Base-by-base conservation (phyloP, 345 rosid species). In the Heritiera fomes region DNA sequence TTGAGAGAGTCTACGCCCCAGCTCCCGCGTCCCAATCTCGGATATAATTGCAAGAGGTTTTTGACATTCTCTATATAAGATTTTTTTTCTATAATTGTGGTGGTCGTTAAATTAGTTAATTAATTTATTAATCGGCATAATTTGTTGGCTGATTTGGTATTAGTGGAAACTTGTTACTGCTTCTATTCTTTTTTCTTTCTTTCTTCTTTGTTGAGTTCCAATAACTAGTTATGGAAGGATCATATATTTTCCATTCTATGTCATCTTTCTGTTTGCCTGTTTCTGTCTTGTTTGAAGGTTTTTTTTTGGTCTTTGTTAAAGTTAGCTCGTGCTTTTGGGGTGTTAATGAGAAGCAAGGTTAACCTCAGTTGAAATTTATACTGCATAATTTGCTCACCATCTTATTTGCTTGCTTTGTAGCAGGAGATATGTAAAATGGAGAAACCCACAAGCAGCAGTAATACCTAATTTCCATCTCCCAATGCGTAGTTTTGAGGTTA, bases 401-500 rank as follows among this genome's bases (percentile, higher is more conserved):
- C 14, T 77, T 78, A 40, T 13, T 46, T 66, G 55, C n/a, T 60
- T 76, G 32, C 59, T 77, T 0, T 76, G 61, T 43, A 40, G 43
- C 84, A 87, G 92, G 86, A 89, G 88, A 78, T 79, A 77, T 56
- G 68, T 46, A 6, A 86, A 64, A 85, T 91, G 88, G 93, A 81
- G 76, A 40, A 82, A 92, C 74, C 92, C 93, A 15, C 88, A 77
- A 80, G 96, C 93, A 52, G 92, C 94, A 69, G 80, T 91, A 9
- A 77, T 90, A 23, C 91, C 93, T 0, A 86, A 91, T 80, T 80
- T 88, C 62, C 95, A 91, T 83, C 93, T 91, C 58, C 98, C 96
- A 8, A 89, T 84, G 96, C 93, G 97, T 38, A 91, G 92, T 80
- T 86, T 87, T 71, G 96, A 92, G 83, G 91, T 87, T 46, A 87